Base-by-base conservation (phyloP, 2,329 filamentous ascomycete genomes). In the Blastomyces parvus region DNA sequence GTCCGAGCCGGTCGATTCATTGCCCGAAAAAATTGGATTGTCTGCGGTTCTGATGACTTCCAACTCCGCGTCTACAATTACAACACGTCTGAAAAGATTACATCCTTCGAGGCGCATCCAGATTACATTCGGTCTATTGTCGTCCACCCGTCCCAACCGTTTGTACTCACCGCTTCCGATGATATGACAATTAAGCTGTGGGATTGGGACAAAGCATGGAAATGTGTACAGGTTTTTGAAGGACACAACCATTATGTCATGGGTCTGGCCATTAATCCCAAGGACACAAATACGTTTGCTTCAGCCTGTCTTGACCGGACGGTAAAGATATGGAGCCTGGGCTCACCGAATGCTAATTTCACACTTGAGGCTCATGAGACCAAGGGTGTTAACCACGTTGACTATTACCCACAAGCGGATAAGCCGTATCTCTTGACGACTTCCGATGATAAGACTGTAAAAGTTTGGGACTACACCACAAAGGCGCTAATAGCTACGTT, bases 161-260 rank as follows among this genome's bases (percentile, higher is more conserved):
- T 97, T 72, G 90, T 97, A 61, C 83, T 99, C 65, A 99, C 94
- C 62, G 94, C 94, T 67, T 94, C 90, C 67, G 92, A 97, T 88
- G 92, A 97, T 75, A 96, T 96, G 91, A 96, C 91, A 63, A 96
- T 97, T 74, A 96, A 94, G 83, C 83, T 97, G 60, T 99, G 94
- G 92, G 92, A 99, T 76, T 99, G 94, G 94, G 94, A 99, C 71
- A 95, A 94, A 77, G 86, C 86, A 69, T 99, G 94, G 94, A 96
- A 97, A 77, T 97, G 93, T 74, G 90, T 97, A 40, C 91, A 96
- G 76, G 86, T 96, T 55, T 99, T 97, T 72, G 93, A 97, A 76
- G 94, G 94, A 38, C 95, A 99, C 75, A 89, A 88, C 70, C 94
- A 96, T 80, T 96, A 96, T 79, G 93, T 96, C 67, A 97, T 97